Base-by-base conservation (phyloP, 2,329 filamentous ascomycete species). In the Dactylellina haptotyla region DNA sequence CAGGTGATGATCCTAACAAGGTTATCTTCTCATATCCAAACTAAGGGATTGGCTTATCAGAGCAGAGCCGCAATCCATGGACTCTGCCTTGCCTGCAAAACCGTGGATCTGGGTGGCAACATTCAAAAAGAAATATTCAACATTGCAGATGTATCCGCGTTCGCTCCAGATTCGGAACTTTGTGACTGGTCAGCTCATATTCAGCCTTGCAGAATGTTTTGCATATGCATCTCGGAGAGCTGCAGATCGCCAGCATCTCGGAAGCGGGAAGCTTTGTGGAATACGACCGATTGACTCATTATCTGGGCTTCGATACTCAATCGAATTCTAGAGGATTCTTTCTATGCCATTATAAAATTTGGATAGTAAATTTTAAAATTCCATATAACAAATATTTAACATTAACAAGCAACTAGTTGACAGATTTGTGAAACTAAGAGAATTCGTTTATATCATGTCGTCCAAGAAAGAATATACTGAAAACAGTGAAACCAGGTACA, bases 381-480 rank as follows among this genome's bases (percentile, higher is more conserved):
- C 9, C n/a, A 8, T 37, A 53, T 53, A 20, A 20, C 5, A 8
- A 23, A 10, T 25, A 6, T 32, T 56, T 10, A 41, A 26, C 18
- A 23, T 25, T 23, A 23, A 56, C 16, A 14, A 39, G n/a, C 10
- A 41, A 41, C 9, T 56, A 39, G 12, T n/a, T 26, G 18, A 41
- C 23, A 57, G 28, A 2, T 20, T 30, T 28, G 1, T 18, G 12
- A 20, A 58, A 50, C 32, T 30, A 72, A 72, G 26, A 39, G 34
- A 53, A 64, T 59, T 72, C 67, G 59, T 72, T 65, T 37, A 41
- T 12, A 54, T 64, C 48, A 54, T 72, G 28, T 59, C 59, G 20
- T 64, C 41, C 23, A 28, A 30, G 30, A 64, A 51, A 18, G 56
- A 28, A 54, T 39, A 54, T 6, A 16, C 23, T 51, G n/a, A 53